phyloP scores from a whole-genome alignment of 2,329 filamentous ascomycete species.

The Didymella pomorum region DNA sequence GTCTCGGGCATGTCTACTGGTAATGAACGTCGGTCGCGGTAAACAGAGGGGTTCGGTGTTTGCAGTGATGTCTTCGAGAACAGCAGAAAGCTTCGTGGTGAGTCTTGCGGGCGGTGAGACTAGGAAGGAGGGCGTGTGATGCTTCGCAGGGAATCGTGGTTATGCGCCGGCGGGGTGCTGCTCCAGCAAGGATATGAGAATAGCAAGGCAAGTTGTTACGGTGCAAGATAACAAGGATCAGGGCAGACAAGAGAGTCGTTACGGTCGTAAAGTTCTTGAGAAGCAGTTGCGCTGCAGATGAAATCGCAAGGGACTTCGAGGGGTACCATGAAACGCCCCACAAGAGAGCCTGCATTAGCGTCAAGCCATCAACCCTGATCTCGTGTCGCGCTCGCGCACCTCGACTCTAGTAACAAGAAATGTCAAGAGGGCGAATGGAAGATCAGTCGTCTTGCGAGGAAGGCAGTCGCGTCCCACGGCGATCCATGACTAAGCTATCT shows the following conservation, averaged over 20 bases:
- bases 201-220: conserved; percentile 6
- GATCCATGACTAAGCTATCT: not conserved
- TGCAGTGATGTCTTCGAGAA: conserved; percentile 3
- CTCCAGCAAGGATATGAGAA: conserved; percentile 3
- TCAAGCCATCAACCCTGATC: not conserved
- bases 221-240: conserved; percentile 25
- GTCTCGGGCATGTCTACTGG: conserved; percentile 48
- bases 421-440: not conserved
- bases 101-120: conserved; percentile 25
- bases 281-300: conserved; percentile 18
- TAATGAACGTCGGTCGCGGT: conserved; percentile 10
- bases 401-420: not conserved
- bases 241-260: conserved; percentile 35
- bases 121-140: conserved; percentile 24
- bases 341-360: conserved; percentile 13
- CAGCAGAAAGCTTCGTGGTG: conserved; percentile 5
- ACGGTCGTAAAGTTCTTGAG: conserved; percentile 46
- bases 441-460: not conserved
- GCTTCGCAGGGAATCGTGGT: conserved; percentile 19
- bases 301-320: conserved; percentile 18
- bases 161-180: conserved; percentile 11
- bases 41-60: conserved; percentile 2
- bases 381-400: not conserved
- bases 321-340: conserved; percentile 20
- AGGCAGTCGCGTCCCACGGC: not conserved